phyloP scores from a whole-genome alignment of 1,284 basidiomycete genomes.

The Cryptococcus sp. region DNA sequence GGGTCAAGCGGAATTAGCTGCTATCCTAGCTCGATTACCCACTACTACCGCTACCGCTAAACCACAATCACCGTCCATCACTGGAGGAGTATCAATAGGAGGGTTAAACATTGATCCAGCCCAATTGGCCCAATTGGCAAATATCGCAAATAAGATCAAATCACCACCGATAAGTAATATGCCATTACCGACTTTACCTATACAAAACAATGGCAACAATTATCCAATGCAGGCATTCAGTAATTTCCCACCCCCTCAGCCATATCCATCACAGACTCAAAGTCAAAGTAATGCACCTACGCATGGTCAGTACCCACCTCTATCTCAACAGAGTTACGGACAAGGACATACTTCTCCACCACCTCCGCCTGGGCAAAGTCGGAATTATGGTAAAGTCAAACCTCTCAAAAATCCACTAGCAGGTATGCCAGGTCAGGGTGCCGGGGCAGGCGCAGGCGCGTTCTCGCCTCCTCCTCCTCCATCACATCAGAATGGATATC shows the following conservation, averaged over 20 bases:
- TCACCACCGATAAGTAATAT: neutral
- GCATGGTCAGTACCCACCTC: neutral
- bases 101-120: conserved; percentile 1
- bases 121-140: conserved; percentile 29
- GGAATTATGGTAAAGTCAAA: neutral
- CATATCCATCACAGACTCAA: neutral
- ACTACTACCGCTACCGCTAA: too few species aligned
- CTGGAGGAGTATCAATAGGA: neutral
- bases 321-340: neutral
- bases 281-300: neutral
- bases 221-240: too few species aligned
- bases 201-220: neutral
- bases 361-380: neutral
- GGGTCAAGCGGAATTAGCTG: conserved; percentile 16
- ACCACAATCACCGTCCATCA: neutral
- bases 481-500: neutral
- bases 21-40: conserved; percentile 18
- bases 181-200: neutral
- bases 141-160: conserved; percentile 6
- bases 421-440: neutral
- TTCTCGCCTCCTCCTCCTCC: too few species aligned
- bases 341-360: neutral
- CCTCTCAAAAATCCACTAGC: neutral
- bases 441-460: too few species aligned
- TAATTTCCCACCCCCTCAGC: neutral